Percentiles rank a stretch among this genome's conserved stretches.
phyloP scores from a whole-genome alignment of 768 basidiomycete species.

The Amanita pseudoporphyria region DNA sequence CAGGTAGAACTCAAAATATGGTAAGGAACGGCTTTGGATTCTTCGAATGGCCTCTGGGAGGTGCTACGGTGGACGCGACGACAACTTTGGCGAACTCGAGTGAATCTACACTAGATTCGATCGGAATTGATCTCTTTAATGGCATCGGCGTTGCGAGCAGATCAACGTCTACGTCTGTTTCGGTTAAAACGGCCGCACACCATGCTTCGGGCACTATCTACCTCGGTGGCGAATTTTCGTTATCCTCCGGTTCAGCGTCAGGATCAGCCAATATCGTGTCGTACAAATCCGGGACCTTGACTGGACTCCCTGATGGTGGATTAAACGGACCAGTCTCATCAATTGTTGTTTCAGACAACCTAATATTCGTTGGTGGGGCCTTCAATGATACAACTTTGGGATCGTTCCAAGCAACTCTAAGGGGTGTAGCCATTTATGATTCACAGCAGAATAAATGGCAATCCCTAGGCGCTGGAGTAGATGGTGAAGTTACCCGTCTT shows the following conservation, averaged over 20 bases:
- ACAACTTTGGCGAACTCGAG: conserved; percentile 55
- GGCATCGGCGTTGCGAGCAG: conserved; percentile 42
- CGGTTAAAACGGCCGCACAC: conserved; percentile 48
- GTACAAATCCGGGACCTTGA: conserved; percentile 51
- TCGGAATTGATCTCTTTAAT: conserved; percentile 53
- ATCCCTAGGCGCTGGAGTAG: conserved; percentile 60
- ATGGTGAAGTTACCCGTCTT: conserved; percentile 66
- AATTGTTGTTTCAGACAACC: conserved; percentile 49
- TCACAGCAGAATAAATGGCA: conserved; percentile 56
- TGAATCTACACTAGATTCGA: conserved; percentile 54
- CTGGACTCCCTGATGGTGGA: conserved; percentile 50
- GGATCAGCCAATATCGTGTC: conserved; percentile 63
- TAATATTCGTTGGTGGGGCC: conserved; percentile 78
- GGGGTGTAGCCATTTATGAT: conserved; percentile 65
- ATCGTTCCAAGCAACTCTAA: conserved; percentile 42
- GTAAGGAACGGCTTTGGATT: conserved; percentile 65
- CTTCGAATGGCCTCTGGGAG: conserved; percentile 73
- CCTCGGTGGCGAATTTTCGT: conserved; percentile 69
- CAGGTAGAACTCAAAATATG: conserved; percentile 20
- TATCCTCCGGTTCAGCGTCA: conserved; percentile 44
- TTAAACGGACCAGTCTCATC: conserved; percentile 74
- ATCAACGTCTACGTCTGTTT: conserved; percentile 20
- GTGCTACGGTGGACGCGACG: conserved; percentile 45
- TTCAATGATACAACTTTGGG: conserved; percentile 62
- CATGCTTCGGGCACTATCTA: conserved; percentile 59